phyloP scores from a whole-genome alignment of 208 protist species.

The Crithidia brevicula region DNA sequence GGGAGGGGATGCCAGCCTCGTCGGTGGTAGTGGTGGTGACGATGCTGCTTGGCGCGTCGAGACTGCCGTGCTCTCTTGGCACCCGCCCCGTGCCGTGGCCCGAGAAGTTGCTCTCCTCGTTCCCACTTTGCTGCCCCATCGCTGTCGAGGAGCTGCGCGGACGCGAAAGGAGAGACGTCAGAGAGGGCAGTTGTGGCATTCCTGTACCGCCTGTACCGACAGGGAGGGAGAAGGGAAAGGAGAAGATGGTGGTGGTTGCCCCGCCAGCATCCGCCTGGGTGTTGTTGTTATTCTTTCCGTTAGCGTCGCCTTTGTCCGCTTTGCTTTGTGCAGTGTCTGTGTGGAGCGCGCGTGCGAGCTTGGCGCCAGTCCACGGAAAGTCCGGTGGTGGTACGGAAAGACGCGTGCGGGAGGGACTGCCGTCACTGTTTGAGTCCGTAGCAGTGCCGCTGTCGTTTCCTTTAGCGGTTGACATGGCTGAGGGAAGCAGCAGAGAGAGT shows the following conservation, averaged over 20 bases:
- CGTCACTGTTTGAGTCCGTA: conserved; percentile 3
- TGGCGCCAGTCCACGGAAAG: conserved; percentile 10
- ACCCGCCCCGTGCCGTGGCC: not conserved
- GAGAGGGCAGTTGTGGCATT: not conserved
- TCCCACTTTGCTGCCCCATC: not conserved
- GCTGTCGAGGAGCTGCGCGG: not conserved
- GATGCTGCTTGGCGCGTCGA: not conserved
- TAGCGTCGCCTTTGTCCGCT: not conserved
- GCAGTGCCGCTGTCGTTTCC: conserved; percentile 6
- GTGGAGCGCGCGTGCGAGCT: not conserved
- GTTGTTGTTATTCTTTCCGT: not conserved
- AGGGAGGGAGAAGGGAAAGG: conserved; percentile 16
- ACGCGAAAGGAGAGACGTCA: conserved; percentile 11
- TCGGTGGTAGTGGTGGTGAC: not conserved
- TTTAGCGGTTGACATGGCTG: not conserved
- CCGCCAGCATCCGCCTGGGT: not conserved
- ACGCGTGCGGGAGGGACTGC: not conserved
- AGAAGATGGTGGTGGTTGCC: conserved; percentile 11
- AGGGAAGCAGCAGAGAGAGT: not conserved
- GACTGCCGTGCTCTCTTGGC: not conserved
- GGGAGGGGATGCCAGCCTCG: not conserved
- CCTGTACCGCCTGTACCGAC: not conserved
- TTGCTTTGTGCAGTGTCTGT: not conserved
- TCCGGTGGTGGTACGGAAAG: conserved; percentile 31
- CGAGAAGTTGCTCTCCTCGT: not conserved